Conservation (phyloP, 1,139 yeast species). For the Zygosaccharomyces sapae region DNA sequence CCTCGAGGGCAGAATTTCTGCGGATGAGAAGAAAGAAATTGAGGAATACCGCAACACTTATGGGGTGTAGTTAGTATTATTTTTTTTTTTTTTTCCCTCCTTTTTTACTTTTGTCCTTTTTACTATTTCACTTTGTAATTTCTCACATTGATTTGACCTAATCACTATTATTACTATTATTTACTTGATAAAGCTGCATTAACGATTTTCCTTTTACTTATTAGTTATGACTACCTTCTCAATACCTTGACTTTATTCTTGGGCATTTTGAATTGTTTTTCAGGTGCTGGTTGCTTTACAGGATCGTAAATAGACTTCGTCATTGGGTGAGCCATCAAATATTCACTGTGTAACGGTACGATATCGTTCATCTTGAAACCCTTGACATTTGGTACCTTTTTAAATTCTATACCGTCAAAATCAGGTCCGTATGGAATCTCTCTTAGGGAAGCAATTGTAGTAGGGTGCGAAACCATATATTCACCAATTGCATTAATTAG, state of each 20-base stretch:
- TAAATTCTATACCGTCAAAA: constrained; percentile 48
- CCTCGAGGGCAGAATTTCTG: constrained; percentile 51
- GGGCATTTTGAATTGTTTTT: constrained; percentile 38
- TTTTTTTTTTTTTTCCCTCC: constrained; percentile 2
- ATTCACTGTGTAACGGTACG: constrained; percentile 78
- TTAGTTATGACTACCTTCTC: constrained; percentile 31
- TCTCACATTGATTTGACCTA: constrained; percentile 11
- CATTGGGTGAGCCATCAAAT: constrained; percentile 80
- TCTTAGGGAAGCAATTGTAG: constrained; percentile 60
- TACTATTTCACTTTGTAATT: constrained; percentile 1
- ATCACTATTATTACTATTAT: constrained; percentile 3
- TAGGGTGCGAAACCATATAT: constrained; percentile 64
- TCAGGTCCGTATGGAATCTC: constrained; percentile 52
- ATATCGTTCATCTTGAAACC: constrained; percentile 84
- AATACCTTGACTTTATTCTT: constrained; percentile 43
- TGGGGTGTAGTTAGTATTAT: constrained; percentile 29
- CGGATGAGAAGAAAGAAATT: constrained; percentile 52
- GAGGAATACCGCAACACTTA: constrained; percentile 52
- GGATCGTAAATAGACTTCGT: constrained; percentile 68
- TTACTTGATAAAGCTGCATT: constrained; percentile 13
- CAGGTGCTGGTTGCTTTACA: constrained; percentile 40
- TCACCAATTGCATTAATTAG: constrained; percentile 58
- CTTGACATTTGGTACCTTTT: constrained; percentile 68
- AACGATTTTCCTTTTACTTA: not conserved
- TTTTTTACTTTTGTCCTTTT: constrained; percentile 3